phyloP scores from a whole-genome alignment of 257 asterid species.

The Plantago major region DNA sequence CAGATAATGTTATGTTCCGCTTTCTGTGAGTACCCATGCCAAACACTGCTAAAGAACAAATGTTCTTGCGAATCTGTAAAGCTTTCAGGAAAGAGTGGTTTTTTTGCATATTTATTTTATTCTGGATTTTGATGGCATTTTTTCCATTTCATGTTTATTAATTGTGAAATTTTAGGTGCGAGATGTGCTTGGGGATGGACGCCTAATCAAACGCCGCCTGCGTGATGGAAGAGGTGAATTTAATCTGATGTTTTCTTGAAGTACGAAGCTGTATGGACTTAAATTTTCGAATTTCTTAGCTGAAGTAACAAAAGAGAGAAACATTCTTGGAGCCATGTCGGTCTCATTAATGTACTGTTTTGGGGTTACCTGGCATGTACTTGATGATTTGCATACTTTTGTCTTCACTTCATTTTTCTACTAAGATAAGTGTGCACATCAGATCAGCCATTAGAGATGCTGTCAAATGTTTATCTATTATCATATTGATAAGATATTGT shows the following conservation, averaged over 20 bases:
- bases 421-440: too few species aligned
- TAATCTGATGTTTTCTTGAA: slow-evolving; percentile 1
- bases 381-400: too few species aligned
- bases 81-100: slow-evolving; percentile 6
- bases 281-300: background rate
- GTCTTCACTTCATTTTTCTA: too few species aligned
- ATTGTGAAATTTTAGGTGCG: slow-evolving; percentile 60
- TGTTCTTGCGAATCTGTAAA: background rate
- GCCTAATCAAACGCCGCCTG: slow-evolving; percentile 82
- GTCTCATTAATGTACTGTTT: background rate
- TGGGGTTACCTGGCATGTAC: too few species aligned
- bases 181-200: slow-evolving; percentile 98
- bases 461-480: background rate
- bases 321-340: background rate
- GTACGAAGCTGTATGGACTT: background rate
- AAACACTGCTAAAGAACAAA: slow-evolving; percentile 5
- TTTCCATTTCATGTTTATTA: slow-evolving; percentile 18
- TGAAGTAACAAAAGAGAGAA: slow-evolving; percentile 1
- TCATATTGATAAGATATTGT: background rate
- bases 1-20: too few species aligned
- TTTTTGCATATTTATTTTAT: background rate
- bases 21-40: slow-evolving; percentile 6
- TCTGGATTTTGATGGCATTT: slow-evolving; percentile 4
- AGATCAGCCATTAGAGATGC: too few species aligned
- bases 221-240: slow-evolving; percentile 83